Evolutionary conservation across 2,329 filamentous ascomycete genomes (phyloP).

Genomic region (Aspergillus viridinutans): DNA sequence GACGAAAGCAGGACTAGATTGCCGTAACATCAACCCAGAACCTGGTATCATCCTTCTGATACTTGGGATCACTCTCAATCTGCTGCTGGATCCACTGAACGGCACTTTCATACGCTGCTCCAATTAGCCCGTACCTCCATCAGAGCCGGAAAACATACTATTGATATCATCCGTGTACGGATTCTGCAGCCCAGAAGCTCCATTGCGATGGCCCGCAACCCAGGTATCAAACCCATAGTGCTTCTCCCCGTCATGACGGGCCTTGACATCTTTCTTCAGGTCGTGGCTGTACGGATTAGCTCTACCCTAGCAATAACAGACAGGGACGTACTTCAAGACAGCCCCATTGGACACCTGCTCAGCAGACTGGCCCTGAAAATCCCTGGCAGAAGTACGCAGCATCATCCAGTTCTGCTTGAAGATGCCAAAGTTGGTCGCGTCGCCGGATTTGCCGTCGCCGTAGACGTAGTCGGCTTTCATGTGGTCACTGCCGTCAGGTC

Average conservation of each 20-base stretch:
- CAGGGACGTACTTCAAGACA: constrained; percentile 20
- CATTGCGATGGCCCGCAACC: constrained; percentile 23
- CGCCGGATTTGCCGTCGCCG: constrained; percentile 26
- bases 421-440: constrained; percentile 28
- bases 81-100: constrained; percentile 25
- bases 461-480: constrained; percentile 22
- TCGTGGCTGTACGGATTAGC: constrained; percentile 7
- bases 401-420: constrained; percentile 33
- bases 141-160: constrained; percentile 9
- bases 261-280: constrained; percentile 15
- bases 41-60: constrained; percentile 23
- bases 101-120: constrained; percentile 13
- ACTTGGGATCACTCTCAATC: constrained; percentile 16
- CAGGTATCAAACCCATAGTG: constrained; percentile 20
- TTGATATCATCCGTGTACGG: constrained; percentile 19
- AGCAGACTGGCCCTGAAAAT: constrained; percentile 18
- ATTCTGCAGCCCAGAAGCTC: constrained; percentile 14
- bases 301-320: neutral
- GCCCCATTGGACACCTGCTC: constrained; percentile 23
- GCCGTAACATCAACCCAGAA: constrained; percentile 20
- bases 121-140: neutral
- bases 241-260: constrained; percentile 19
- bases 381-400: constrained; percentile 21
- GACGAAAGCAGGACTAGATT: constrained; percentile 4
- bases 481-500: constrained; percentile 4